Evolutionary conservation across 495 filamentous ascomycete genomes (phyloP).

Genomic region (Neurospora discreta): DNA sequence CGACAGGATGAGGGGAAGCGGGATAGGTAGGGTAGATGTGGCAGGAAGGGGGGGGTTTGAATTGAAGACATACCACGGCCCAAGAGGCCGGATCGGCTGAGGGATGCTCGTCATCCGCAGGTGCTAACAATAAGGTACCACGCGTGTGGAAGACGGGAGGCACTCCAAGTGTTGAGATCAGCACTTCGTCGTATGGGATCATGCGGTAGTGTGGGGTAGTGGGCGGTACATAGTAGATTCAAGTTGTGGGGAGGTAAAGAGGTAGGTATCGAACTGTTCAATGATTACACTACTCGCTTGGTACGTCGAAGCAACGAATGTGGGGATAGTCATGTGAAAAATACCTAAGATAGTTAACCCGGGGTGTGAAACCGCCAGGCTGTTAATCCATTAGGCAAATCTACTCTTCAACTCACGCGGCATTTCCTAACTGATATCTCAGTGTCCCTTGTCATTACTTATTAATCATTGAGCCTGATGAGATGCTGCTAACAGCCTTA

Average conservation of each 20-base stretch:
- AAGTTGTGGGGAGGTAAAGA: background rate
- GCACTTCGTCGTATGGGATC: background rate
- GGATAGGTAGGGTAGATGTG: background rate
- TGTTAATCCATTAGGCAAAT: background rate
- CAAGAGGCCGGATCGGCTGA: conserved; percentile 6
- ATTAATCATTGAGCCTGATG: background rate
- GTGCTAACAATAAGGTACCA: background rate
- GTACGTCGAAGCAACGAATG: background rate
- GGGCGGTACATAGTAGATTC: background rate
- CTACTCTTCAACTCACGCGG: background rate
- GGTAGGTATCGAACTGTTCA: background rate
- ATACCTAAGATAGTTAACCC: background rate
- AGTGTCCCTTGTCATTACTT: background rate
- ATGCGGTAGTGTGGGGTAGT: background rate
- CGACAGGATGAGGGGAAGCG: background rate
- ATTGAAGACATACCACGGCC: conserved; percentile 6
- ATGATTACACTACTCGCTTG: background rate
- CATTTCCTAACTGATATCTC: background rate
- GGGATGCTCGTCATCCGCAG: background rate
- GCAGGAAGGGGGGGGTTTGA: background rate
- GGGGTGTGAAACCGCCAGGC: background rate
- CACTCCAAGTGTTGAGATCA: background rate
- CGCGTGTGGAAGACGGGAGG: background rate
- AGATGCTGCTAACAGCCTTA: background rate
- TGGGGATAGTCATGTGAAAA: background rate